Evolutionary conservation across 768 basidiomycete species (phyloP).

Genomic region (Kwoniella bestiolae): DNA sequence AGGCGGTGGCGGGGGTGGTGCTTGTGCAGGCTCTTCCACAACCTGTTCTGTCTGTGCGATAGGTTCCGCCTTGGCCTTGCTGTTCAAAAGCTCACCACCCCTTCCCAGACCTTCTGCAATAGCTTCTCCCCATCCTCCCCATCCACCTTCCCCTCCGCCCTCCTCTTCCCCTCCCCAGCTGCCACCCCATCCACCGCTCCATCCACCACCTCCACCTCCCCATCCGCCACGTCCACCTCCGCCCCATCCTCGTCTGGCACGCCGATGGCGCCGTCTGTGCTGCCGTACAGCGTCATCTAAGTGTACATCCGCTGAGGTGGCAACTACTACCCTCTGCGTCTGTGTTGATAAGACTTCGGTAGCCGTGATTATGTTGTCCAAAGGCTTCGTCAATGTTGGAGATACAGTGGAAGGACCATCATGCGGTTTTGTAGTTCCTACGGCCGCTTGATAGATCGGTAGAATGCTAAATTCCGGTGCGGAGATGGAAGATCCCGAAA

Average conservation of each 20-base stretch:
- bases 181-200: neutral
- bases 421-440: neutral
- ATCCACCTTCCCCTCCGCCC: neutral
- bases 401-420: no score
- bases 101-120: neutral
- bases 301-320: neutral
- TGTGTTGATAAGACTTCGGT: no score
- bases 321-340: neutral
- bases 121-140: neutral
- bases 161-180: neutral
- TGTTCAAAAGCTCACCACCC: neutral
- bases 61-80: neutral
- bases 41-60: neutral
- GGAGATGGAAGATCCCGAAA: neutral
- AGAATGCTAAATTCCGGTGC: neutral
- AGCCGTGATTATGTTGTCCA: no score
- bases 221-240: neutral
- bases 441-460: neutral
- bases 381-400: no score
- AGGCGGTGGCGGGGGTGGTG: neutral
- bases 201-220: neutral
- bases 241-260: neutral
- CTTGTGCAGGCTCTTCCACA: neutral
- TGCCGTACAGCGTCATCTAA: neutral
- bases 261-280: conserved; percentile 2